Evolutionary conservation across 352 stramenopile genomes (phyloP), one percentile per base, ranked within the genome.

Genomic region (Phytophthora pini): DNA sequence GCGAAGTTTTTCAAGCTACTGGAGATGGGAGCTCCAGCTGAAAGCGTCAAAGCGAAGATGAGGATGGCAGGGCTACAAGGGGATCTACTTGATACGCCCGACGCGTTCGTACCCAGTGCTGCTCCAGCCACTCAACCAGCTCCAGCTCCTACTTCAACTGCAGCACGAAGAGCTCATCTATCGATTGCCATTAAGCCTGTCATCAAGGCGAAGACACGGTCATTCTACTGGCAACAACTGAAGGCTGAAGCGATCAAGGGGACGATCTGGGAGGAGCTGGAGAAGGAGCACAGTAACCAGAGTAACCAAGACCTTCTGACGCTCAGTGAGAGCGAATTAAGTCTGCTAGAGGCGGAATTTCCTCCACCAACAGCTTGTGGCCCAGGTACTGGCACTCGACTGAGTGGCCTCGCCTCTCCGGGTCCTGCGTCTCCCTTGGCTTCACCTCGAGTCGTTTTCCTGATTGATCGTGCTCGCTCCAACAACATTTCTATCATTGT

Each of bases 401-500:
- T 80, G 10, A 72, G 80, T 49, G 81, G 80, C 12, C 52, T 79
- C 24, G 36, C 62, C 4, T 70, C 70, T 4, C 77, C 74, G 49
- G 70, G 71, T 15, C 78, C 76, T 12, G 55, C 61, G 7, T 92
- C 82, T 2, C 85, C 85, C 1, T 27, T 87, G 1, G 51, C 61
- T 6, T 92, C 85, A 1, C 85, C 85, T 8, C 76, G 78, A 6
- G 56, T 93, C 11, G 81, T 93, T 4, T 93, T 92, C 55, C 57
- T 93, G 38, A 93, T 93, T 52, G 85, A 93, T 29, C 76, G 85
- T 20, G 77, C 68, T 2, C 69, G 85, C 4, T 82, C 85, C 5
- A 93, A 93, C 68, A 95, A 95, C 56, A 96, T 98, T n/a, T 97
- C 95, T 15, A 99, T 99, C 66, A 98, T 98, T 66, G 84, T 99